Evolutionary conservation across 148 eudicot species (phyloP).

Genomic region (Agrostemma githago): DNA sequence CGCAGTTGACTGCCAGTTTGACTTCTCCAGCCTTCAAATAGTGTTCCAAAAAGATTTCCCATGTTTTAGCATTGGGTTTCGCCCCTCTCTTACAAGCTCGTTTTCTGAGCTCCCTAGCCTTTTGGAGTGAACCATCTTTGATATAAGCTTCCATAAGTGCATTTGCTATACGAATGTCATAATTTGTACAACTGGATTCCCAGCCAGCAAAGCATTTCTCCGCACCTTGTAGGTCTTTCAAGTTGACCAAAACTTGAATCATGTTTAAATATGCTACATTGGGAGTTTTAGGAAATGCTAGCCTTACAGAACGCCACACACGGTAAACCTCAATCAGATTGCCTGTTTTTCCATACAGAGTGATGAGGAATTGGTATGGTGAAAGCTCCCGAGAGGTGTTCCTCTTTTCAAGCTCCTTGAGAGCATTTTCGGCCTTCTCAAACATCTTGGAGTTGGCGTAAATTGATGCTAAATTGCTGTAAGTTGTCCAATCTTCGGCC

Average conservation of each 20-base stretch:
- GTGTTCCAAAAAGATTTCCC: conserved; percentile 72
- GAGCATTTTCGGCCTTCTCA: conserved; percentile 77
- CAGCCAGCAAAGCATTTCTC: conserved; percentile 86
- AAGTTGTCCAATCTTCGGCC: conserved; percentile 81
- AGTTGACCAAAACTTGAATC: conserved; percentile 72
- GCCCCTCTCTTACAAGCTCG: conserved; percentile 55
- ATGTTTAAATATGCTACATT: conserved; percentile 73
- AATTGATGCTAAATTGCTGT: conserved; percentile 94
- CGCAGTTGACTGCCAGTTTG: conserved; percentile 50
- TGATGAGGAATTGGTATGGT: conserved; percentile 73
- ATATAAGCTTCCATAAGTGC: conserved; percentile 60
- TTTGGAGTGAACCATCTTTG: conserved; percentile 47
- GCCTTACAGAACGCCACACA: conserved; percentile 83
- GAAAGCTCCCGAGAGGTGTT: conserved; percentile 44
- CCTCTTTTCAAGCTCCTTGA: conserved; percentile 80
- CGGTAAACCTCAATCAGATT: conserved; percentile 78
- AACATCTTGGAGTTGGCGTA: conserved; percentile 55
- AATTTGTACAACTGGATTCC: conserved; percentile 54
- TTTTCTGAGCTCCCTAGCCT: conserved; percentile 58
- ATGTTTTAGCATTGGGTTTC: conserved; percentile 83
- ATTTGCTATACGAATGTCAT: conserved; percentile 78
- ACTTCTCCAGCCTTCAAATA: conserved; percentile 54
- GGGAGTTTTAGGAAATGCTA: conserved; percentile 72
- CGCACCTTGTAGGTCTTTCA: conserved; percentile 91
- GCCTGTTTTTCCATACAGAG: conserved; percentile 72